Evolutionary conservation across 148 eudicot genomes (phyloP).

Genomic region (Spergularia marina): DNA sequence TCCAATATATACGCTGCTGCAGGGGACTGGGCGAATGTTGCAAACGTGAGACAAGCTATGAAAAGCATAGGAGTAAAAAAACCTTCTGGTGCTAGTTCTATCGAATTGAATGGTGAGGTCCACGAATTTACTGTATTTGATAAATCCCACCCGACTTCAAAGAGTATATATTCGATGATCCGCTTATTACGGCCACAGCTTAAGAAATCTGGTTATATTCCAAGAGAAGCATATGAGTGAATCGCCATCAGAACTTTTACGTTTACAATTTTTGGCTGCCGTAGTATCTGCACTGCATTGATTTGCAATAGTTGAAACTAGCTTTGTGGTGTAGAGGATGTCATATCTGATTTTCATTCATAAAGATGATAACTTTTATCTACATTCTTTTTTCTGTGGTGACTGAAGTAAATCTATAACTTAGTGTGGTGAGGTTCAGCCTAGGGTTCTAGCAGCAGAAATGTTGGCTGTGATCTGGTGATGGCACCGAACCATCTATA

Average conservation of each 20-base stretch:
- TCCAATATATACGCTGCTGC: constrained; percentile 78
- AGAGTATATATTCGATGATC: constrained; percentile 51
- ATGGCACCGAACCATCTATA: not conserved
- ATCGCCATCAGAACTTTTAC: not conserved
- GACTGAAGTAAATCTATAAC: not conserved
- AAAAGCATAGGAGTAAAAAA: constrained; percentile 46
- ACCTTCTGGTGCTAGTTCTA: constrained; percentile 73
- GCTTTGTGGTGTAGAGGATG: not conserved
- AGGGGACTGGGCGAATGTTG: constrained; percentile 72
- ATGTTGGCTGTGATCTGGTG: not conserved
- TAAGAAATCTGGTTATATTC: constrained; percentile 36
- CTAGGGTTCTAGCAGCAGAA: not conserved
- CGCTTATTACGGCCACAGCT: constrained; percentile 51
- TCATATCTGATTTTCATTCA: not conserved
- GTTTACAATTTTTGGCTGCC: not conserved
- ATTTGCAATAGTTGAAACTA: not conserved
- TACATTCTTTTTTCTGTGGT: not conserved
- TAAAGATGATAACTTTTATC: not conserved
- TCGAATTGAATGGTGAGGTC: constrained; percentile 57
- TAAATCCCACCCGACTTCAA: constrained; percentile 53
- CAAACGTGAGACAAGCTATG: constrained; percentile 59
- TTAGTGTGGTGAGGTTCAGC: not conserved
- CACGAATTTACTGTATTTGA: constrained; percentile 75
- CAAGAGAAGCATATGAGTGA: constrained; percentile 20
- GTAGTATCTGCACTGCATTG: not conserved